A percentile compares a stretch with the other conserved stretches of the same genome.
Evolutionary conservation across 192 early-diverging fungal genomes (phyloP).

Genomic region (Umbelopsis isabellina): DNA sequence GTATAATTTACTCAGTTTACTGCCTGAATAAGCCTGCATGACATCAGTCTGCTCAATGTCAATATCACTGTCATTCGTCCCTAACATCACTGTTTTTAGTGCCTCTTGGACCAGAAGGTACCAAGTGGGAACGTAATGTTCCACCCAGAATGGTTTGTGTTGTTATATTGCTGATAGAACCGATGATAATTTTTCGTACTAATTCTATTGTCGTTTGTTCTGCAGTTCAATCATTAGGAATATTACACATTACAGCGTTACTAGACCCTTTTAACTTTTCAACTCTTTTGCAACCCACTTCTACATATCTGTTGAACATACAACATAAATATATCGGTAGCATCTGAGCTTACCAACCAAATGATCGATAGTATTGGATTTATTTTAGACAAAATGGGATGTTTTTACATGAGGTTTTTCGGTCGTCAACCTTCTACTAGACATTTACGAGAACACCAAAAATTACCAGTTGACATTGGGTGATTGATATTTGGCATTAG

Average conservation of each 20-base stretch:
- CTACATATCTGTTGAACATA: constrained; percentile 22
- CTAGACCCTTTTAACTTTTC: not conserved
- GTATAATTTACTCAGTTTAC: constrained; percentile 25
- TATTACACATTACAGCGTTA: too few species aligned
- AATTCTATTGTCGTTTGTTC: not conserved
- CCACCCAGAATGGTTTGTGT: constrained; percentile 54
- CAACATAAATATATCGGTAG: constrained; percentile 21
- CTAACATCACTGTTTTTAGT: constrained; percentile 46
- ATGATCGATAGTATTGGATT: too few species aligned
- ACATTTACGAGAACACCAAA: too few species aligned
- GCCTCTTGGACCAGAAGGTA: constrained; percentile 69
- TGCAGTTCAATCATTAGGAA: constrained; percentile 18
- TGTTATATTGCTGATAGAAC: not conserved
- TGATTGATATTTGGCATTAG: too few species aligned
- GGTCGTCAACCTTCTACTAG: too few species aligned
- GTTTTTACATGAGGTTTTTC: too few species aligned
- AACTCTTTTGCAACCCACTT: constrained; percentile 8
- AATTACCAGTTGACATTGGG: too few species aligned
- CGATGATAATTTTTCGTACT: not conserved
- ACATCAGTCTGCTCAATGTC: not conserved
- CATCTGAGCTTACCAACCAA: not conserved
- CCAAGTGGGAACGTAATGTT: constrained; percentile 85
- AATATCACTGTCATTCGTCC: not conserved
- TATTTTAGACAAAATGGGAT: too few species aligned
- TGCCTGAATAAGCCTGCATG: too few species aligned